Conservation (phyloP, 306 rosid genomes). For the Citrullus amarus region DNA sequence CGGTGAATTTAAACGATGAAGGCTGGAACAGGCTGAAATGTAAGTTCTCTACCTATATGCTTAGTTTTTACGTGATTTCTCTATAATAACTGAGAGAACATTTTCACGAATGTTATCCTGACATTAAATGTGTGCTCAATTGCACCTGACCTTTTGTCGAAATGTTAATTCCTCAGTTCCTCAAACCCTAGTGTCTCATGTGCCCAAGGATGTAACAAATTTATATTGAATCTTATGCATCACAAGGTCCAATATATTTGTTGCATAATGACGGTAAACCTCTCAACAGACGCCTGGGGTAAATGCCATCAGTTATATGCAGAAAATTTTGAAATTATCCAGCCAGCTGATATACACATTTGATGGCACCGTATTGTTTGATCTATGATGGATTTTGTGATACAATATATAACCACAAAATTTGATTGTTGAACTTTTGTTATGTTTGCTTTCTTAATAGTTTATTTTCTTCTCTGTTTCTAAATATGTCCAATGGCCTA, state of each 20-base stretch:
- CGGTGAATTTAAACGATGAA: background rate
- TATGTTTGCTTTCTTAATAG: background rate
- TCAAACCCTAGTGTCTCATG: background rate
- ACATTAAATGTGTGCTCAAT: background rate
- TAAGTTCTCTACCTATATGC: conserved; percentile 2
- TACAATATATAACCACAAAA: background rate
- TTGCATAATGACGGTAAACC: background rate
- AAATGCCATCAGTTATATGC: background rate
- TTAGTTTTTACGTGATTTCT: background rate
- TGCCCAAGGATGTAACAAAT: background rate
- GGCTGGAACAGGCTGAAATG: conserved; percentile 9
- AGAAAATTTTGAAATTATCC: background rate
- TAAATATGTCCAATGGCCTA: background rate
- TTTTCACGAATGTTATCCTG: background rate
- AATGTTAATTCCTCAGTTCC: background rate
- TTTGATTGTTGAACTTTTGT: background rate
- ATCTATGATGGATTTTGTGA: background rate
- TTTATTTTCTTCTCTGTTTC: background rate
- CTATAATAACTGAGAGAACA: background rate
- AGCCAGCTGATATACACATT: background rate
- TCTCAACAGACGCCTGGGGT: background rate
- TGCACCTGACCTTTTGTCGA: background rate
- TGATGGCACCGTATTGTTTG: background rate
- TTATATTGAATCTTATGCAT: background rate
- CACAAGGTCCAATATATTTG: background rate